A percentile compares a stretch with the other conserved stretches of the same genome.
Conservation (phyloP, 108 stramenopile species). For the Cyclotella choctawhatcheeana region DNA sequence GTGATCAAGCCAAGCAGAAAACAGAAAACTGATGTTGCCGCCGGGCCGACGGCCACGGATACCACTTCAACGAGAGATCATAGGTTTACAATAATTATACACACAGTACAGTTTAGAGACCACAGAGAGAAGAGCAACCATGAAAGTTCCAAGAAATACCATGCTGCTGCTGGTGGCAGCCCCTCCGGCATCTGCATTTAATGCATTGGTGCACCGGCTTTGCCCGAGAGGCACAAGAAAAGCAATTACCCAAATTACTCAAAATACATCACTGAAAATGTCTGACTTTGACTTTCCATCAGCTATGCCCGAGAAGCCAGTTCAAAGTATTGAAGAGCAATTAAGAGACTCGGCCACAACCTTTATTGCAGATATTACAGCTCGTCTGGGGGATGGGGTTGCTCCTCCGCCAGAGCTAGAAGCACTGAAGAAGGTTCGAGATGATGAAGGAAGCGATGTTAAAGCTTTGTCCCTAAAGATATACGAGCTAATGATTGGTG, state of each 20-base stretch:
- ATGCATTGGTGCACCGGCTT: background rate
- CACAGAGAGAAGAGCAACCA: too few relatives aligned
- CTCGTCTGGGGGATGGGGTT: constrained; percentile 59
- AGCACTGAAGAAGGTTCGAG: constrained; percentile 51
- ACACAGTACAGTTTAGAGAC: too few relatives aligned
- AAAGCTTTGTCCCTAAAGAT: constrained; percentile 49
- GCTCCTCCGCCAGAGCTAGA: constrained; percentile 64
- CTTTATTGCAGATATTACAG: constrained; percentile 56
- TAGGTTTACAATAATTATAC: too few relatives aligned
- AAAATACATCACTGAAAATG: constrained; percentile 46
- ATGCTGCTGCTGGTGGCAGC: background rate
- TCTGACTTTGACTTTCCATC: constrained; percentile 70
- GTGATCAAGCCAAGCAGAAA: too few relatives aligned
- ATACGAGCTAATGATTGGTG: constrained; percentile 78
- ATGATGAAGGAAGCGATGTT: constrained; percentile 39
- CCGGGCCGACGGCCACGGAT: too few relatives aligned
- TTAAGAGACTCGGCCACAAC: constrained; percentile 62
- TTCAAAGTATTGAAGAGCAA: constrained; percentile 60
- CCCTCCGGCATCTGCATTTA: background rate
- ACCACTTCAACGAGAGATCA: too few relatives aligned
- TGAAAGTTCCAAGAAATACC: background rate
- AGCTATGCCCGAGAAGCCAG: constrained; percentile 77
- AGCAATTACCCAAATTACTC: too few relatives aligned
- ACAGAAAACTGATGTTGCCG: too few relatives aligned
- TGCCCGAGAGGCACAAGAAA: background rate